Base-by-base conservation (phyloP, 371 early-diverging fungal genomes). In the Saksenaea oblongispora region DNA sequence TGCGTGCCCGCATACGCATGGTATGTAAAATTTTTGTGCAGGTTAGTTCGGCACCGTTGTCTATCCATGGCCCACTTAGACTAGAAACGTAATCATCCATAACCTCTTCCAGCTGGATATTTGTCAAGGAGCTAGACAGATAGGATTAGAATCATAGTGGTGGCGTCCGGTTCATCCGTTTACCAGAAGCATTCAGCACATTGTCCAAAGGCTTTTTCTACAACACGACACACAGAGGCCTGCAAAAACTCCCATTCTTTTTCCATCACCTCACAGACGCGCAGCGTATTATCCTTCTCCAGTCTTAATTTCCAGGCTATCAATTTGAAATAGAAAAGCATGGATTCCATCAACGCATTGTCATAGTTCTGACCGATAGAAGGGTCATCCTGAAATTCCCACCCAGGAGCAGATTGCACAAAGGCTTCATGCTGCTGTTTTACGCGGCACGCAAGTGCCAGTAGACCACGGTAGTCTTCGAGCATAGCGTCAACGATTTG, bases 231-330 rank as follows among this genome's bases (percentile, higher is more conserved):
- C 0, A 93, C 80, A 0, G 82, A 84, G 17, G 74, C 79, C 39
- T 71, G 66, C 56, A 93, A 61, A 60, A 90, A 91, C 11, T 86
- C 82, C 94, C 94, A 94, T 67, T 94, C 93, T 58, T 78, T 83
- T 66, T 93, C 93, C 70, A 95, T 79, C 7, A 91, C 79, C 69
- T 92, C 95, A 26, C 90, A 88, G 65, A 91, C 91, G 61, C 88
- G 83, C 42, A 87, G 75, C 42, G 84, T 86, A 41, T 87, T 86
- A 37, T 84, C 80, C 59, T 75, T 80, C 61, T 81, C 82, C 44
- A 68, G 68, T 31, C 69, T 72, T 27, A 89, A 72, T 65, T 89
- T 91, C 87, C 87, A 91, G 7, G 84, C 85, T 10, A 94, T 76
- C 53, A 94, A 78, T 44, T 84, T 84, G 63, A 93, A 93, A 61